A percentile compares a stretch with the other conserved stretches of the same genome.
Conservation (phyloP, 306 rosid genomes). For the Lathyrus oleraceus region DNA sequence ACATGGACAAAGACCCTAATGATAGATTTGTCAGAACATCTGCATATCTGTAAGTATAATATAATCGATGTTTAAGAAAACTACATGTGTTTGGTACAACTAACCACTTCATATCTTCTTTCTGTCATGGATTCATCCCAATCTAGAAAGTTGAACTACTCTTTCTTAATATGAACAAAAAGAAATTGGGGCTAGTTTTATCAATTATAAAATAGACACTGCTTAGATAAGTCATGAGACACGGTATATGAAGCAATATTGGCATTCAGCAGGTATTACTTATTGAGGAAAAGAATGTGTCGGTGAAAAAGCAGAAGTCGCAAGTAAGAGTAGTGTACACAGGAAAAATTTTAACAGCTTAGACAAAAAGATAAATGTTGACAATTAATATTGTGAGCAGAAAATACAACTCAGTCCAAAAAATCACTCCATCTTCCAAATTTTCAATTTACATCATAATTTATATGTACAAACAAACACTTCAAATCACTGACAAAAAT, state of each 20-base stretch:
- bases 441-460: slow-evolving; percentile 19
- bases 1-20: background rate
- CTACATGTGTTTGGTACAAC: slow-evolving; percentile 1
- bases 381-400: slow-evolving; percentile 8
- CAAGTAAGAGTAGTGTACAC: background rate
- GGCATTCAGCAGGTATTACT: slow-evolving; percentile 12
- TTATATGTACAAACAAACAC: background rate
- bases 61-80: slow-evolving; percentile 2
- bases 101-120: background rate
- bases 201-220: background rate
- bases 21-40: slow-evolving; percentile 1
- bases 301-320: background rate
- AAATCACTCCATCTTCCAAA: background rate
- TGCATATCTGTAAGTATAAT: slow-evolving; percentile 16
- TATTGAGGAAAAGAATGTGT: slow-evolving; percentile 13
- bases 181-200: slow-evolving; percentile 16
- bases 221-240: background rate
- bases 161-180: background rate
- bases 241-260: background rate
- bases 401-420: slow-evolving; percentile 15
- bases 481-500: slow-evolving; percentile 11
- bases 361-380: background rate
- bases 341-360: background rate
- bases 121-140: background rate
- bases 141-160: background rate